Evolutionary conservation across 805 yeast species (phyloP).

Genomic region (Wickerhamiella siamensis): DNA sequence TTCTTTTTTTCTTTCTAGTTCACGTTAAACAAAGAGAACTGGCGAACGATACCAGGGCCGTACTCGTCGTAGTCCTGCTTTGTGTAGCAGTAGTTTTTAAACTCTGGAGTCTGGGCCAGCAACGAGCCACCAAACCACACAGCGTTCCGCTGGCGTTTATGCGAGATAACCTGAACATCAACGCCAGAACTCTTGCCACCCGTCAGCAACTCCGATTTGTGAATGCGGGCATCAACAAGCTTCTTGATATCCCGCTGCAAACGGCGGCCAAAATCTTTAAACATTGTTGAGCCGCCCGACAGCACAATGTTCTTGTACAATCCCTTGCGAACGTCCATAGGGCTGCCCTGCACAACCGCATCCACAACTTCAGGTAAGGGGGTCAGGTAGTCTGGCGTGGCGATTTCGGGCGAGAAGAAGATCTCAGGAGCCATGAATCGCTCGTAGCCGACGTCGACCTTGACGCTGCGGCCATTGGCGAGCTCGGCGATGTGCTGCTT

Average conservation of each 20-base stretch:
- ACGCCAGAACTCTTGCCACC: constrained; percentile 79
- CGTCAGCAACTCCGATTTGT: constrained; percentile 60
- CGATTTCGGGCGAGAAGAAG: constrained; percentile 95
- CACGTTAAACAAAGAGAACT: constrained; percentile 85
- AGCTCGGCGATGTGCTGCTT: constrained; percentile 76
- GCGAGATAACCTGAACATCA: constrained; percentile 91
- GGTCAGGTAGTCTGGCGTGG: constrained; percentile 84
- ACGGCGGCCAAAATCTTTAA: constrained; percentile 94
- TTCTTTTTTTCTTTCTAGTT: constrained; percentile 6
- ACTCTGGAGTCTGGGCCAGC: constrained; percentile 93
- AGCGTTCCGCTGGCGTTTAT: constrained; percentile 94
- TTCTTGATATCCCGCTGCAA: constrained; percentile 85
- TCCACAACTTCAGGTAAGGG: constrained; percentile 96
- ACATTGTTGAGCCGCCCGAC: constrained; percentile 98
- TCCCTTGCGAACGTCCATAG: constrained; percentile 96
- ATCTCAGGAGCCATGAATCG: constrained; percentile 98
- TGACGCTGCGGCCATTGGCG: constrained; percentile 43
- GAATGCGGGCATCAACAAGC: constrained; percentile 79
- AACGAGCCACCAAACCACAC: constrained; percentile 99
- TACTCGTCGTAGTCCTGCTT: constrained; percentile 94
- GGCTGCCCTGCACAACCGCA: constrained; percentile 85
- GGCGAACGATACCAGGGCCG: constrained; percentile 96
- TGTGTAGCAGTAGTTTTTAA: constrained; percentile 90
- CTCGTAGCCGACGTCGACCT: constrained; percentile 93
- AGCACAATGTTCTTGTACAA: constrained; percentile 88